These are phyloP conservation scores for Beauveria sp. DNA, from an alignment of 2,329 filamentous ascomycete species.

Conservation along the genomic window DNA sequence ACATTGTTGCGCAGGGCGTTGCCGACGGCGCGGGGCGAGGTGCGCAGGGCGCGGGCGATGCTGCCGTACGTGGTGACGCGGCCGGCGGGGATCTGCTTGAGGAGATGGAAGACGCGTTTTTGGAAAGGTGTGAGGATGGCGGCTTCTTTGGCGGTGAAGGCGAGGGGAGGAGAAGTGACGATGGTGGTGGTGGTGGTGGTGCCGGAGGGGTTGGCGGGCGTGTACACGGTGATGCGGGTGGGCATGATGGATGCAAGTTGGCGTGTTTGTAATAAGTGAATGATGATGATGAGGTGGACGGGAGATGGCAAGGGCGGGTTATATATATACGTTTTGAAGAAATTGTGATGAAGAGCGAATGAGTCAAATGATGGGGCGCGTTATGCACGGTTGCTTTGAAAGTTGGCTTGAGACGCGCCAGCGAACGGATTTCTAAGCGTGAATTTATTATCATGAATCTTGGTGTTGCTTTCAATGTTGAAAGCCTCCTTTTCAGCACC, in stretches of 20 bases:
- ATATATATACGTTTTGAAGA: neutral
- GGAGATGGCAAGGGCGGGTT: neutral
- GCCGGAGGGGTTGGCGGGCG: slow-evolving; percentile 1
- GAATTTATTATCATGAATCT: neutral
- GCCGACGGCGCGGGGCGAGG: slow-evolving; percentile 12
- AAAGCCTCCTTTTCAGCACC: neutral
- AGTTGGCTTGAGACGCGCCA: neutral
- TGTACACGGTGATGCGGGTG: slow-evolving; percentile 9
- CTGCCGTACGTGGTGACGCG: slow-evolving; percentile 12
- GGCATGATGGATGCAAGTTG: neutral
- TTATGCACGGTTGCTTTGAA: slow-evolving; percentile 1
- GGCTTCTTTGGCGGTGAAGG: neutral
- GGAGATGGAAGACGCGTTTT: slow-evolving; percentile 6
- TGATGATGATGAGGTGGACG: neutral
- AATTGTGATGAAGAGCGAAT: neutral
- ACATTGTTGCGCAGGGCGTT: slow-evolving; percentile 12
- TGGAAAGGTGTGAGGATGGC: slow-evolving; percentile 9
- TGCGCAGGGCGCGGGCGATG: slow-evolving; percentile 7
- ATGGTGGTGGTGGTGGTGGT: neutral
- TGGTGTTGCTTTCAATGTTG: slow-evolving; percentile 12
- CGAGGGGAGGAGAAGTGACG: neutral
- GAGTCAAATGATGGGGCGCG: neutral
- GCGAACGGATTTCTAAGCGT: slow-evolving; percentile 6
- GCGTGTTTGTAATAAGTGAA: neutral
- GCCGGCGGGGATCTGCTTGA: slow-evolving; percentile 7